Evolutionary conservation across 2,329 filamentous ascomycete species (phyloP), one percentile per base, ranked within the genome.

Genomic region (Setomelanomma holmii): DNA sequence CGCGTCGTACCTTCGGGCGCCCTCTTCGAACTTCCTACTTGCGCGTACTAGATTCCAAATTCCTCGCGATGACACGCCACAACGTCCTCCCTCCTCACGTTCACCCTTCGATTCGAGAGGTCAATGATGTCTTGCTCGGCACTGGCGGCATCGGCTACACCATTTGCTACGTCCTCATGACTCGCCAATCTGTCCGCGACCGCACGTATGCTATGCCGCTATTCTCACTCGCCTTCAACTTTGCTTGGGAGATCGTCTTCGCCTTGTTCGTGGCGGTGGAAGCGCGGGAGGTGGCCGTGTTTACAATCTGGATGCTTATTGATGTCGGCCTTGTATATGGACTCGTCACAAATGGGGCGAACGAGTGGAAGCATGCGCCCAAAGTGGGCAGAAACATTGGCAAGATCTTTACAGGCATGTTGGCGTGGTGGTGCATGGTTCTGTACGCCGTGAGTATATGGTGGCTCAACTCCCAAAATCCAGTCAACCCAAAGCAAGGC

Each of bases 181-280:
- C 75, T 11, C 75, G 69, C 1, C 77, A 79, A 47, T 78, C 79
- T 1, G 63, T 80, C n/a, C 67, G 66, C 44, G 80, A 80, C 16
- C 73, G 74, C 33, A 79, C 79, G 4, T 83, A 81, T 56, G 75
- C 80, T 30, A 80, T 83, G 68, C 81, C 82, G 0, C 62, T 83
- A 10, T 63, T 82, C 42, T 75, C 79, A 0, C 76, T 84, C 8
- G 76, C 76, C 12, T 61, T 79, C 61, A 84, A 84, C 53, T 74
- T 83, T 27, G 77, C 76, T 1, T 84, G 82, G 81, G 81, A 84
- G 61, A 64, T 81, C 2, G 71, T 84, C 47, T 82, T 80, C 66
- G 75, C 75, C 2, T 67, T 81, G 20, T 79, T 74, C 56, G 78
- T 83, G 14, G 72, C 76, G 50, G 80, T 82, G 53, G 66, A 71